Percentiles rank a stretch among this genome's conserved stretches.
These are phyloP conservation scores for Eimeria maxima DNA, from an alignment of 169 alveolate species.

Conservation along the genomic window DNA sequence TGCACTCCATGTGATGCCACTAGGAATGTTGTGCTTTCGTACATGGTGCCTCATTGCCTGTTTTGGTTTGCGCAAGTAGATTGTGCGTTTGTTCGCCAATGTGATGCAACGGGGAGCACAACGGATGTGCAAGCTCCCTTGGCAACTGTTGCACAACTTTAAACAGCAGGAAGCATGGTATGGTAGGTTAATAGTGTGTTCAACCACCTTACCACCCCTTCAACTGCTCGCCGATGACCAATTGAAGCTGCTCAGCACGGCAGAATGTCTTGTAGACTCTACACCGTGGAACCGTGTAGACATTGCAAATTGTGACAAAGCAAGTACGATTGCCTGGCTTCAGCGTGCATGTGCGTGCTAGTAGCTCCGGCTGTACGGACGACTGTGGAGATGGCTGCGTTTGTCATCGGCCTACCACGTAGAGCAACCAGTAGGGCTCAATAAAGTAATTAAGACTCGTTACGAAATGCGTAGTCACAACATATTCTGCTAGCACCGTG, in stretches of 20 bases:
- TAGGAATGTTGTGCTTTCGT: neutral
- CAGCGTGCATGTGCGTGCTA: neutral
- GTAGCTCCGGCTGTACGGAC: neutral
- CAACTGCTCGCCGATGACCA: neutral
- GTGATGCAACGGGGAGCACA: neutral
- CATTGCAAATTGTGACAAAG: neutral
- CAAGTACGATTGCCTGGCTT: slow-evolving; percentile 4
- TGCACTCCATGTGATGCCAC: neutral
- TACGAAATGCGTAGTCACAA: neutral
- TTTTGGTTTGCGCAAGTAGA: neutral
- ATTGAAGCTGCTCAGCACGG: neutral
- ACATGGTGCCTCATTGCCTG: neutral
- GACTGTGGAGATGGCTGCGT: neutral
- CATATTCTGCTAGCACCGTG: neutral
- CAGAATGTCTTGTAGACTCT: neutral
- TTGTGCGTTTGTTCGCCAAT: neutral
- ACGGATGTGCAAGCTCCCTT: neutral
- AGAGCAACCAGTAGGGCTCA: neutral
- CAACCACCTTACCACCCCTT: neutral
- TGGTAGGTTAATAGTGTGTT: neutral
- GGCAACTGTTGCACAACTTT: neutral
- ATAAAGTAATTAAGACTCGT: neutral
- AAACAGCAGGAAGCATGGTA: neutral
- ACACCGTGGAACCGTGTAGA: neutral
- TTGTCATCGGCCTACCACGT: neutral